Evolutionary conservation across 169 alveolate species (phyloP), one percentile per base, ranked within the genome.

Genomic region (Plasmodium fragile): DNA sequence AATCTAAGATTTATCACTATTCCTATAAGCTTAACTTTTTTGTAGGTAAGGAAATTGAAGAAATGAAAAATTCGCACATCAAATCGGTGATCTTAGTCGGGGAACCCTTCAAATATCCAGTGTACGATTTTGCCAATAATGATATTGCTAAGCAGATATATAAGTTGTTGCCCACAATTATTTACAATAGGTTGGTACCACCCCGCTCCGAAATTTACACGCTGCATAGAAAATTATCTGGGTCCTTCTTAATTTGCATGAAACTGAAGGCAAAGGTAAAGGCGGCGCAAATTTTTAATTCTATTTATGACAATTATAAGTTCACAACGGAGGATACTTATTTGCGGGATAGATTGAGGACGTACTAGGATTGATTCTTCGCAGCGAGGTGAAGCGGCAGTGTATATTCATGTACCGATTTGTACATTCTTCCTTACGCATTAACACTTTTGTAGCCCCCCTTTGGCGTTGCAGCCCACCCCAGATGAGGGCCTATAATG

Each of bases 141-240:
- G 92, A 94, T 77, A 59, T 89, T 69, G 92, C 92, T 1, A 72
- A 65, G 53, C 83, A 96, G 95, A 83, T 96, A 81, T 92, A 94
- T 53, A 95, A 96, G 10, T 85, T 96, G 39, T 77, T 97, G 32
- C 97, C 98, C 8, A 93, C 93, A 16, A 96, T 98, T 90, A 82
- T 97, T 70, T 95, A 95, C 77, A 94, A 92, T 45, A 95, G 99
- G 85, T 87, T 97, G 85, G 92, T 94, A n/a, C 99, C 99, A 43
- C 99, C 99, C 3, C 98, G 98, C 1, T 96, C 98, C 30, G 99
- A 98, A 91, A 95, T 98, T 22, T 98, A 98, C 93, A 97, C 99
- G 13, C 96, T 98, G 32, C 99, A 98, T 94, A 92, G 99, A 39
- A 97, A 98, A 85, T 95, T 98, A 45, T 97, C 98, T 32, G 99